These are phyloP conservation scores for Pelargonium citronellum DNA, from an alignment of 441 rosid genomes.

Conservation along the genomic window DNA sequence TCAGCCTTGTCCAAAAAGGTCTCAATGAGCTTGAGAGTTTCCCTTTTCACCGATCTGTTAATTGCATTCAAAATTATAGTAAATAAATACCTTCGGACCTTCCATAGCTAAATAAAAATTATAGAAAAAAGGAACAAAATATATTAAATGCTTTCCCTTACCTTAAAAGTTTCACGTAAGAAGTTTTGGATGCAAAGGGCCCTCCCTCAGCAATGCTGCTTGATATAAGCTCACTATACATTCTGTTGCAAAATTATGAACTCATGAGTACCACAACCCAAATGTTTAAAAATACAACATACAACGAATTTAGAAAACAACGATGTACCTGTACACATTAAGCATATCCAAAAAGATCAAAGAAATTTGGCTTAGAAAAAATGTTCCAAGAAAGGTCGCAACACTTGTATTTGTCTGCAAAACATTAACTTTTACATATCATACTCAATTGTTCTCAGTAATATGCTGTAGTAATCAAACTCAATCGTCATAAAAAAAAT, in stretches of 20 bases:
- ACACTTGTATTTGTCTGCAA: conserved; percentile 99
- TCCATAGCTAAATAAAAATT: background rate
- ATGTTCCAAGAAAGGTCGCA: conserved; percentile 89
- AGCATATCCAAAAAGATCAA: conserved; percentile 97
- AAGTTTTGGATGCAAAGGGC: conserved; percentile 86
- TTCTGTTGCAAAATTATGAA: conserved; percentile 46
- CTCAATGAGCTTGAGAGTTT: conserved; percentile 94
- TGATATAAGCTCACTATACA: conserved; percentile 99
- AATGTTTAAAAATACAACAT: background rate
- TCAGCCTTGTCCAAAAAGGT: conserved; percentile 99
- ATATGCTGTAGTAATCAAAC: background rate
- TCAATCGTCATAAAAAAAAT: background rate
- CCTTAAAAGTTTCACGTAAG: conserved; percentile 93
- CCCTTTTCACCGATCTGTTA: conserved; percentile 93
- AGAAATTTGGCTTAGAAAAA: conserved; percentile 81
- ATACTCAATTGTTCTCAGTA: background rate
- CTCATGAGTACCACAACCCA: conserved; percentile 7
- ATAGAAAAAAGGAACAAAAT: conserved; percentile 15
- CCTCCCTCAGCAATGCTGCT: conserved; percentile 90
- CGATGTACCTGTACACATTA: conserved; percentile 80
- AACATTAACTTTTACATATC: background rate
- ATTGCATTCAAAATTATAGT: too few relatives aligned
- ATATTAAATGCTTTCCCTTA: conserved; percentile 27
- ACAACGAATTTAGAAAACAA: background rate
- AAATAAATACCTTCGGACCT: too few relatives aligned